These are phyloP conservation scores for Fusarium pseudonygamai DNA, from an alignment of 2,329 filamentous ascomycete genomes.

Conservation along the genomic window DNA sequence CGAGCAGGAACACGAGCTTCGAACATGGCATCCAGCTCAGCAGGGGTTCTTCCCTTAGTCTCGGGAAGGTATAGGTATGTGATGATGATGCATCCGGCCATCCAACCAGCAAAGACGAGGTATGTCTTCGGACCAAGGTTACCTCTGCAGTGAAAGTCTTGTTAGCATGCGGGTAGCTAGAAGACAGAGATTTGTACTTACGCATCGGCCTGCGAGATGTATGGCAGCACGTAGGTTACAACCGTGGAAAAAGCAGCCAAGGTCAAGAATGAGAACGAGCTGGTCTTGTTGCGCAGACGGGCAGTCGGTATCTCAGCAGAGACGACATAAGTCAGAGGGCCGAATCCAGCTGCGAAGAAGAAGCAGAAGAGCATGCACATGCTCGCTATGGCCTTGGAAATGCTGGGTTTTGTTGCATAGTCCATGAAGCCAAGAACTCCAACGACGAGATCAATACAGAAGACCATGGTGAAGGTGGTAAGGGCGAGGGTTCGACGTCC, in stretches of 20 bases:
- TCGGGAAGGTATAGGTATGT: not conserved
- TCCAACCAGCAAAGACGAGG: not conserved
- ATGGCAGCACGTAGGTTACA: not conserved
- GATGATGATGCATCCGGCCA: not conserved
- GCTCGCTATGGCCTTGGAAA: not conserved
- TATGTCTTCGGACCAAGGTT: not conserved
- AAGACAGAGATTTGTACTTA: not conserved
- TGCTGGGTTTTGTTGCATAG: not conserved
- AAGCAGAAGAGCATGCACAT: slow-evolving; percentile 1
- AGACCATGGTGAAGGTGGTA: not conserved
- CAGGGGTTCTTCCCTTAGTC: not conserved
- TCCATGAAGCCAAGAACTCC: not conserved
- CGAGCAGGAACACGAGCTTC: not conserved
- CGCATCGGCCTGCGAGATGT: not conserved
- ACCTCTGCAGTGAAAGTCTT: not conserved
- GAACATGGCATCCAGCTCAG: not conserved
- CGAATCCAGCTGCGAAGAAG: not conserved
- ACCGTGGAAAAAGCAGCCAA: not conserved
- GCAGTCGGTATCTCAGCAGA: not conserved
- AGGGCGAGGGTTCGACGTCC: not conserved
- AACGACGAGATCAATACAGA: not conserved
- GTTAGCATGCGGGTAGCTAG: not conserved
- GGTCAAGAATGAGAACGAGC: not conserved
- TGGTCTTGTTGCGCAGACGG: not conserved
- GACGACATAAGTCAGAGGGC: not conserved